Evolutionary conservation across 768 basidiomycete genomes (phyloP).

Genomic region (Lactarius trivialis): DNA sequence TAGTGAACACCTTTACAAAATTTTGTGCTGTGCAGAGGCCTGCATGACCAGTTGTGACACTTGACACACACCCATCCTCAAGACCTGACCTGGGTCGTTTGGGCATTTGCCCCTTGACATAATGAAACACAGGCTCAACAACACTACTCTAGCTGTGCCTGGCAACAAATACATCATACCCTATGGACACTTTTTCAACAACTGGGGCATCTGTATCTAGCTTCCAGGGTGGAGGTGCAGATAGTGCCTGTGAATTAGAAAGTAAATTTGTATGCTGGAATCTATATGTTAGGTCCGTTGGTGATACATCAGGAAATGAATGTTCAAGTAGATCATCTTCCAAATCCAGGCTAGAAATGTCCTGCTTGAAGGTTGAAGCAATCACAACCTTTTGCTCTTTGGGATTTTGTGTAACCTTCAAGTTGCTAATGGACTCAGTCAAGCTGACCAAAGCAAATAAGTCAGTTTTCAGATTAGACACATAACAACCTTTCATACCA

Average conservation of each 20-base stretch:
- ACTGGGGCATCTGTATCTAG: background rate
- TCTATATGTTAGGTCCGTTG: background rate
- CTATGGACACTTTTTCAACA: background rate
- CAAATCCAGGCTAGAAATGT: background rate
- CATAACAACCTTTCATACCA: background rate
- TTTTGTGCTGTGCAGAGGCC: no score
- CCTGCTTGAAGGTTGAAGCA: background rate
- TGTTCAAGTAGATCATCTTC: background rate
- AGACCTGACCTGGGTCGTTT: no score
- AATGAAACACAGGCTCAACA: background rate
- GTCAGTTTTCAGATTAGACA: background rate
- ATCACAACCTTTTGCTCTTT: background rate
- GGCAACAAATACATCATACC: slow-evolving; percentile 1
- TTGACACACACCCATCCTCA: no score
- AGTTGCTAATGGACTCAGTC: background rate
- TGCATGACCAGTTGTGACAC: no score
- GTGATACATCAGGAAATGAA: background rate
- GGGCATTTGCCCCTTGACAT: no score
- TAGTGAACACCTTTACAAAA: no score
- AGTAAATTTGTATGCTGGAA: background rate
- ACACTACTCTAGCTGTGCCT: background rate
- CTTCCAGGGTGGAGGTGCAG: slow-evolving; percentile 7
- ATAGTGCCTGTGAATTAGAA: background rate
- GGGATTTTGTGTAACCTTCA: background rate
- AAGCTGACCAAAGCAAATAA: background rate